Base-by-base conservation (phyloP, 768 basidiomycete species). In the Austroboletus eburneus region DNA sequence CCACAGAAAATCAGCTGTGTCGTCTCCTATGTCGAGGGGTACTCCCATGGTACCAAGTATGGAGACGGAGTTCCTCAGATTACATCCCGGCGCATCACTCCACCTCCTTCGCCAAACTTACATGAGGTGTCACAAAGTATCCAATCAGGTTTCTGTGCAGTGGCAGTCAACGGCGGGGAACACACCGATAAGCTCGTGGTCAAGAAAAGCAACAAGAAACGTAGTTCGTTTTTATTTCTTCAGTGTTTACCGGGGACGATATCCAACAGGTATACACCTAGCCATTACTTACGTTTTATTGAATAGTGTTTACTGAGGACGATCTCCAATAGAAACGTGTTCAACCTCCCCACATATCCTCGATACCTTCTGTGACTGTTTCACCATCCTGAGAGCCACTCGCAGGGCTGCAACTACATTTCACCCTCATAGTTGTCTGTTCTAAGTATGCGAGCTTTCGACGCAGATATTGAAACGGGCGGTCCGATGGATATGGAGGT, bases 131-230 rank as follows among this genome's bases (percentile, higher is more conserved):
- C 61, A 34, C 49, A 69, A 45, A 61, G 66, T 23, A 57, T 51
- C 7, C 67, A 72, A 47, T 60, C 64, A 39, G 77, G 71, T 10
- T 79, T 78, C 50, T 72, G 69, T 40, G 45, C 46, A 18, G 50
- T 56, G 14, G 65, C 63, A 43, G 65, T 66, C 41, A 69, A 68
- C 43, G 68, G 71, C 2, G 78, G 75, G 14, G 85, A 87, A 62
- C 72, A 76, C 39, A 76, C 89, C 37, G 86, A 89, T 54, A 77
- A 78, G 48, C 75, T 90, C 12, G 80, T 89, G 8, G 87, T 87
- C 40, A 87, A 88, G 62, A 78, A 86, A 45, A 79, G 74, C 43
- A 75, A 69, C 2, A 87, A 87, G 69, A 86, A 85, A n/a, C n/a
- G n/a, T n/a, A n/a, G n/a, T n/a, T n/a, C n/a, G n/a, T n/a, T n/a